Conservation (phyloP, 495 filamentous ascomycete genomes). For the Podospora pseudoanserina region DNA sequence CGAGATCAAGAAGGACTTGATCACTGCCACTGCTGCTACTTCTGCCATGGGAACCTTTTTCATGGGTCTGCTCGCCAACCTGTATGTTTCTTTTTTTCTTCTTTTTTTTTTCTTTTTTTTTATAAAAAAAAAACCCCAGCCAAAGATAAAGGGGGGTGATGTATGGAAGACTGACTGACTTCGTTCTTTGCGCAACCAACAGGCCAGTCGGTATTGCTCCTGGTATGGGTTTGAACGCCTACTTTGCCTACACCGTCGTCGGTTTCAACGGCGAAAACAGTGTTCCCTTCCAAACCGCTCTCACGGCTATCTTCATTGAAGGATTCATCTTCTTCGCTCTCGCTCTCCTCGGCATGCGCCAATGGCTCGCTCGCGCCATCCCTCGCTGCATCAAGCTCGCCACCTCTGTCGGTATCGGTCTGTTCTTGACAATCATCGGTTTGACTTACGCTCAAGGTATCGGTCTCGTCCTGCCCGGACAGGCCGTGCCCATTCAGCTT, state of each 20-base stretch:
- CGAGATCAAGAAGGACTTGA: constrained; percentile 68
- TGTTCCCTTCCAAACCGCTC: constrained; percentile 64
- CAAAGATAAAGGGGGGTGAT: background rate
- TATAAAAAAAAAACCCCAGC: no score
- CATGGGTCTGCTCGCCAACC: constrained; percentile 70
- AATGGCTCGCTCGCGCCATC: constrained; percentile 77
- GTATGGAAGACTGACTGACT: constrained; percentile 10
- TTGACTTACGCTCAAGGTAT: constrained; percentile 77
- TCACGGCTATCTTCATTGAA: constrained; percentile 81
- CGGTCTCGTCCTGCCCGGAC: constrained; percentile 61
- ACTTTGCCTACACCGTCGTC: constrained; percentile 80
- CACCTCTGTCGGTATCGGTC: constrained; percentile 75
- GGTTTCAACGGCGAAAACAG: constrained; percentile 64
- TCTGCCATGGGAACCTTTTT: constrained; percentile 64
- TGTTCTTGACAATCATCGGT: constrained; percentile 78
- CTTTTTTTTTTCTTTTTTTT: background rate
- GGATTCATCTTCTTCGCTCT: constrained; percentile 68
- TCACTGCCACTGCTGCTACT: constrained; percentile 78
- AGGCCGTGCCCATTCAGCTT: constrained; percentile 58
- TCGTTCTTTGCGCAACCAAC: constrained; percentile 24
- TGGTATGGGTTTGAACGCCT: constrained; percentile 81
- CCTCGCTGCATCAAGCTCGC: constrained; percentile 77
- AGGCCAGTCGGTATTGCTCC: constrained; percentile 74
- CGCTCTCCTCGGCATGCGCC: constrained; percentile 69
- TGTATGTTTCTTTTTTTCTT: constrained; percentile 22